Evolutionary conservation across 2,329 filamentous ascomycete genomes (phyloP).

Genomic region (Thielaviopsis populi): DNA sequence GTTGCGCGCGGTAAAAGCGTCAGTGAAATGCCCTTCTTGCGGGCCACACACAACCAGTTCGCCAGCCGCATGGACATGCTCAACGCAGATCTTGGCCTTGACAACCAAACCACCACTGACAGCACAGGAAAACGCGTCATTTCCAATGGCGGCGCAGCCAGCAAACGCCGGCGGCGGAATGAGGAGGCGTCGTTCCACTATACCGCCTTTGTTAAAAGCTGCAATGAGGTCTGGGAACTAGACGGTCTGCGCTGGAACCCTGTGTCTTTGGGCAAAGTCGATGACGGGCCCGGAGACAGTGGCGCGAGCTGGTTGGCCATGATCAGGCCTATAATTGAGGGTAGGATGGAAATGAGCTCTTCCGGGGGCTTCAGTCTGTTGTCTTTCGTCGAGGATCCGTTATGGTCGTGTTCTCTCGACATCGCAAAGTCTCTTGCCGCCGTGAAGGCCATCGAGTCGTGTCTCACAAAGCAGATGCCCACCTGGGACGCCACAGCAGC

Average conservation of each 20-base stretch:
- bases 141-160: conserved; percentile 25
- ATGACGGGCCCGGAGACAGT: conserved; percentile 20
- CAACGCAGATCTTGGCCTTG: conserved; percentile 50
- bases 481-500: neutral
- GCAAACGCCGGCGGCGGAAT: conserved; percentile 19
- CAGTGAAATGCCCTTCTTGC: conserved; percentile 59
- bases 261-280: conserved; percentile 38
- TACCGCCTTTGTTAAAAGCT: conserved; percentile 68
- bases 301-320: conserved; percentile 48
- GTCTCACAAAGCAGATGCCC: conserved; percentile 18
- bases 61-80: conserved; percentile 64
- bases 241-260: conserved; percentile 69
- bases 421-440: conserved; percentile 31
- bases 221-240: conserved; percentile 69
- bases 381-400: conserved; percentile 54
- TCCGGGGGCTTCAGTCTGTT: conserved; percentile 60
- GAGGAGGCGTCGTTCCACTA: conserved; percentile 67
- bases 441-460: conserved; percentile 26
- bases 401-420: conserved; percentile 33
- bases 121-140: conserved; percentile 23
- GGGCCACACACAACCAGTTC: conserved; percentile 76
- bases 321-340: conserved; percentile 48
- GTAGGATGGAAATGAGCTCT: conserved; percentile 52
- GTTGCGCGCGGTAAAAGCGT: conserved; percentile 62
- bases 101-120: conserved; percentile 35